Base-by-base conservation (phyloP, 2,329 filamentous ascomycete genomes). In the Echinosphaeria canescens region DNA sequence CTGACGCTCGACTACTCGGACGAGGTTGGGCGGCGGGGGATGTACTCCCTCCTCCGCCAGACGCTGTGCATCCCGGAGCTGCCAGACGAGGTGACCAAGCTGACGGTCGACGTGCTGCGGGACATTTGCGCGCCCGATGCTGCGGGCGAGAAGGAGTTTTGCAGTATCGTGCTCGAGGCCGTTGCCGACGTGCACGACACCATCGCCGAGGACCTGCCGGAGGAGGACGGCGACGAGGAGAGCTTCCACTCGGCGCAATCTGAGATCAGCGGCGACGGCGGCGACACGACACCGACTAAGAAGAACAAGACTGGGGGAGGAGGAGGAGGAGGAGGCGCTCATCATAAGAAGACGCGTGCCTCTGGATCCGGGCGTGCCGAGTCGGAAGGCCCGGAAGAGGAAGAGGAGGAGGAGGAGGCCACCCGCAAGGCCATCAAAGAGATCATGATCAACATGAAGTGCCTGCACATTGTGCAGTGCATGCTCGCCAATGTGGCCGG, bases 371-470 rank as follows among this genome's bases (percentile, higher is more conserved):
- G n/a, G n/a, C n/a, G n/a, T n/a, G 37, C 35, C 31, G 31, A 43
- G 10, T 38, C 46, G 11, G 56, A 57, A 29, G 38, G 64, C 30
- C 63, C 53, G 27, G 69, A 75, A 30, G 75, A 78, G 36, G 67
- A 73, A 34, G 65, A n/a, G n/a, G n/a, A n/a, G n/a, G 69, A 75
- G 30, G 75, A 78, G 36, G 67, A 73, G 34, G 65, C 67, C 8
- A 60, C 67, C 36, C 61, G 64, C 25, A 90, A 84, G 51, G 80
- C 78, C 2, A 69, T 93, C 36, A 73, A 69, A 36, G 82, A 93
- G 50, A 88, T 93, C 42, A 72, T 93, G 56, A 76, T 95, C 46
- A 95, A 95, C 55, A 84, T 93, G 68, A 95, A 95, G 52, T 95
- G 88, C 47, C 61, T 98, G 33, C 79, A 93, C 43, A 93, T 98